Evolutionary conservation across 2,329 filamentous ascomycete species (phyloP), one percentile per base, ranked within the genome.

Genomic region (Microdochium bolleyi): DNA sequence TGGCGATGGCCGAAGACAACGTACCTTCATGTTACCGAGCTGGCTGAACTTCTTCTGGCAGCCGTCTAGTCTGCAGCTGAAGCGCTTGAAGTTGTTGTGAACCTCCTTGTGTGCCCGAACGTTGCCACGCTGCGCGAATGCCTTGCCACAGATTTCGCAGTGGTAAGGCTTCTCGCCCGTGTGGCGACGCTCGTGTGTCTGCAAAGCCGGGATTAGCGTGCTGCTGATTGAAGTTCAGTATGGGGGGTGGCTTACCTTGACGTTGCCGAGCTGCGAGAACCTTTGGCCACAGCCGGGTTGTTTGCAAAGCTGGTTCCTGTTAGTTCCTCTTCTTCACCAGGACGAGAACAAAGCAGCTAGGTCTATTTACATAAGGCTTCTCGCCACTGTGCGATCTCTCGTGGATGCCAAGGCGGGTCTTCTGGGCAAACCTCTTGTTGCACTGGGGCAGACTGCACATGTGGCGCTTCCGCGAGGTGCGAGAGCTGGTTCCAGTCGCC

Each of bases 381-480:
- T 88, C 84, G 16, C 94, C 94, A 2, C 89, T 96, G 69, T 99
- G 94, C 3, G 88, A 86, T 58, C 92, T 81, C 48, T 82, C 84
- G 67, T 99, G 94, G 49, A 95, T 96, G 56, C 94, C 88, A 11
- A 96, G 78, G 62, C 97, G 92, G 1, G 92, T 96, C 71, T 92
- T 95, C 65, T 97, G 92, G 55, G 83, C 83, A 68, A 96, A 97
- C 56, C 80, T 83, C 74, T 94, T 95, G 60, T 78, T 76, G 68
- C 92, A 97, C 41, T 82, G 82, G 9, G 83, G 79, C 38, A 90
- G 77, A 21, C 78, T 79, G 70, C 94, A 99, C 19, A 80, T 72
- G 66, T 92, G 91, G 62, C 84, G 74, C 67, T 84, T 94, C 62
- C 79, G 77, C 54, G 48, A 50, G 3, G 10, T 53, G 41, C 52